Base-by-base conservation (phyloP, 2,329 filamentous ascomycete genomes). In the Trichoderma koningiopsis region DNA sequence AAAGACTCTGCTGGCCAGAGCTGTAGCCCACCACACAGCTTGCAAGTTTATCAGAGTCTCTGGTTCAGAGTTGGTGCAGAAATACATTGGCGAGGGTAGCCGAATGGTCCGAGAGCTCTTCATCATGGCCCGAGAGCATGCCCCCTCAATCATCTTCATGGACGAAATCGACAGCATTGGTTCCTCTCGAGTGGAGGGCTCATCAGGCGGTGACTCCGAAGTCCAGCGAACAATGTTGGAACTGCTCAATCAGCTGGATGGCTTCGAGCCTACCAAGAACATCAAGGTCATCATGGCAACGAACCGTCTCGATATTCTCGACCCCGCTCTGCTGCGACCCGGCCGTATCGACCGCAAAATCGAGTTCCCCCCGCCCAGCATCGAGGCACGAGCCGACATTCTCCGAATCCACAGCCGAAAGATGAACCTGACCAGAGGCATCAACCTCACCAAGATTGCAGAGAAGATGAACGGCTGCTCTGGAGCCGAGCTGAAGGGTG, bases 221-320 rank as follows among this genome's bases (percentile, higher is more conserved):
- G 96, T 99, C 65, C 96, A 99, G 84, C 91, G 96, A 77, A 99
- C 96, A 59, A 99, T 99, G 96, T 83, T 99, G 83, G 96, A 99
- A 81, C 86, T 99, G 71, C 89, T 99, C 73, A 99, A 99, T 84
- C 96, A 99, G 85, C 88, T 99, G 71, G 96, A 99, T 79, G 96
- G 96, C 62, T 99, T 99, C 82, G 96, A 98, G 83, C 96, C 96
- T 6, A 98, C 95, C 58, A 99, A 99, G 86, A 98, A 98, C 83
- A 99, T 99, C 89, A 99, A 99, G 83, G 93, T 99, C 80, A 97
- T 99, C 83, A 99, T 99, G 95, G 96, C 96, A 67, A 99, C 96
- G 60, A 99, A 99, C 83, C 92, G 96, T 79, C 88, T 99, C 72
- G 96, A 99, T 77, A 98, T 99, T 73, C 88, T 99, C 58, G 96